A percentile compares a stretch with the other conserved stretches of the same genome.
phyloP scores from a whole-genome alignment of 495 filamentous ascomycete genomes.

The Podospora bellae-mahoneyi region DNA sequence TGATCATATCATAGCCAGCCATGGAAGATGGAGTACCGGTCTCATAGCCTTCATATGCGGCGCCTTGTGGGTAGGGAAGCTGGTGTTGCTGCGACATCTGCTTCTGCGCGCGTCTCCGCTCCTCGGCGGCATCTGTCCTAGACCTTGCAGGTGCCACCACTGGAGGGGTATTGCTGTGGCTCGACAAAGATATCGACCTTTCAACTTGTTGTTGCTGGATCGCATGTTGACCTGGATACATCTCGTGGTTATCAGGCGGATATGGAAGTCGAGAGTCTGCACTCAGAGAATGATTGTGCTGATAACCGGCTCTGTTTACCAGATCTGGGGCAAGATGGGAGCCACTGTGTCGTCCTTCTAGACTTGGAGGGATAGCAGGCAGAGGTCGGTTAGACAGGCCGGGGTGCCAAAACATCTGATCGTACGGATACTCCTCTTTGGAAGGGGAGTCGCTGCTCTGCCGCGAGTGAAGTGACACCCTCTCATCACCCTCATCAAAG shows the following conservation, averaged over 20 bases:
- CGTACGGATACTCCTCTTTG: slow-evolving; percentile 70
- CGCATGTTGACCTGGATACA: slow-evolving; percentile 28
- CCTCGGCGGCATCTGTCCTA: slow-evolving; percentile 86
- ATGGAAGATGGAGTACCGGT: slow-evolving; percentile 50
- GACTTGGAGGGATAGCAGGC: slow-evolving; percentile 67
- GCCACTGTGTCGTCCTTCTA: slow-evolving; percentile 36
- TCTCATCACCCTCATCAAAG: slow-evolving; percentile 92
- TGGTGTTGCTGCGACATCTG: slow-evolving; percentile 56
- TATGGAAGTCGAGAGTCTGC: slow-evolving; percentile 37
- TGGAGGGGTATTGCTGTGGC: slow-evolving; percentile 74
- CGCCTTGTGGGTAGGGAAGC: slow-evolving; percentile 43
- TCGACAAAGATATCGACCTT: slow-evolving; percentile 80
- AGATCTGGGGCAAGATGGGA: slow-evolving; percentile 39
- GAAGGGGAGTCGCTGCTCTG: slow-evolving; percentile 55
- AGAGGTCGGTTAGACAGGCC: slow-evolving; percentile 68
- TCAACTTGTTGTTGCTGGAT: slow-evolving; percentile 59
- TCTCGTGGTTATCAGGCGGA: slow-evolving; percentile 32
- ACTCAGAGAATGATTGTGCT: slow-evolving; percentile 42
- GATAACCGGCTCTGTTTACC: slow-evolving; percentile 30
- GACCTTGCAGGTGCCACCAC: slow-evolving; percentile 80
- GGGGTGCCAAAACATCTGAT: slow-evolving; percentile 81
- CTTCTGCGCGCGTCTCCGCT: slow-evolving; percentile 53
- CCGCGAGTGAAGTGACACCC: slow-evolving; percentile 48
- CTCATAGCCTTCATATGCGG: slow-evolving; percentile 48
- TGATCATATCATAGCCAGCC: slow-evolving; percentile 64